These are phyloP conservation scores for Pythium brachiatum DNA, from an alignment of 352 stramenopile genomes.

Conservation along the genomic window DNA sequence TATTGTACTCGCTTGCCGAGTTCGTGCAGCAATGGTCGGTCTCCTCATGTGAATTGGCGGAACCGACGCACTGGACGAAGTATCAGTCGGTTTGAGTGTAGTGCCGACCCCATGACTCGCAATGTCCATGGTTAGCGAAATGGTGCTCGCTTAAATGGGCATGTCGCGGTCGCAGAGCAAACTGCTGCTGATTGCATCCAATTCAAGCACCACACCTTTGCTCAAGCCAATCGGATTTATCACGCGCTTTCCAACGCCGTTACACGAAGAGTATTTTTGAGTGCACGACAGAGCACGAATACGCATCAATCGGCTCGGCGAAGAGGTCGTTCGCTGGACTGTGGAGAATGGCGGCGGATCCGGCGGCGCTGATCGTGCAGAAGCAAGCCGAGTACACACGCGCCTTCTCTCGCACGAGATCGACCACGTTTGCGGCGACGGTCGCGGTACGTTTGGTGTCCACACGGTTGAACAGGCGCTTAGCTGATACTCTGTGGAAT, in stretches of 20 bases:
- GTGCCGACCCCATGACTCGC: background rate
- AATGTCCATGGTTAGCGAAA: background rate
- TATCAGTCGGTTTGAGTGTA: background rate
- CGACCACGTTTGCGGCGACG: conserved; percentile 19
- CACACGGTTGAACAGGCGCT: background rate
- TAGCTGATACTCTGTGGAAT: background rate
- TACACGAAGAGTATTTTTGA: conserved; percentile 2
- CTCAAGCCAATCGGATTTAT: conserved; percentile 2
- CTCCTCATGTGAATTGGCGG: background rate
- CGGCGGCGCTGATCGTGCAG: conserved; percentile 24
- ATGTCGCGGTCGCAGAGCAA: no score
- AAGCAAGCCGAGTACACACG: conserved; percentile 28
- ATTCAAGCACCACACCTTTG: background rate
- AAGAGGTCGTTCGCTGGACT: background rate
- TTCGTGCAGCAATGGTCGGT: conserved; percentile 9
- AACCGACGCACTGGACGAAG: background rate
- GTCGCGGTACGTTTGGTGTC: conserved; percentile 19
- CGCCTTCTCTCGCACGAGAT: conserved; percentile 18
- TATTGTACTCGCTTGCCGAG: background rate
- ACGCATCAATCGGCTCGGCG: background rate
- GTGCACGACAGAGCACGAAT: background rate
- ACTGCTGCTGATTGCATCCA: no score
- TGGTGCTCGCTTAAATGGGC: background rate
- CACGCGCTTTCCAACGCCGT: background rate
- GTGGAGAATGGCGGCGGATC: conserved; percentile 1